phyloP scores from a whole-genome alignment of 306 rosid genomes.

The Lablab purpureus region DNA sequence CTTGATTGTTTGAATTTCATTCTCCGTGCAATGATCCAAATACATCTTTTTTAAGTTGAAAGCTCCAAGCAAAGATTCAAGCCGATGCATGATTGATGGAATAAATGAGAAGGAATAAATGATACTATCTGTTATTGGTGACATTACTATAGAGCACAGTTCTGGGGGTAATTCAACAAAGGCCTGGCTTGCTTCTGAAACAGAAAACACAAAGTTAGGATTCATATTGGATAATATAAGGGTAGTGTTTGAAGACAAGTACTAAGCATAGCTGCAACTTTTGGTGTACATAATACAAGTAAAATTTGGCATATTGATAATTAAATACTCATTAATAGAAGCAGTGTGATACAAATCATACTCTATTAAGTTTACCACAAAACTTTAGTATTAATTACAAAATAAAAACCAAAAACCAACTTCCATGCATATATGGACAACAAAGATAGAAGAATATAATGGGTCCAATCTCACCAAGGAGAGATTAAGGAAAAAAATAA shows the following conservation, averaged over 20 bases:
- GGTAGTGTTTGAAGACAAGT: slow-evolving; percentile 17
- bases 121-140: slow-evolving; percentile 62
- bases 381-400: neutral
- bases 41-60: slow-evolving; percentile 64
- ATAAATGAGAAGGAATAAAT: slow-evolving; percentile 70
- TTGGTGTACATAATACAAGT: neutral
- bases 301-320: slow-evolving; percentile 8
- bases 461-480: slow-evolving; percentile 11
- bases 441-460: neutral
- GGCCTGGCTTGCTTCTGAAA: slow-evolving; percentile 63
- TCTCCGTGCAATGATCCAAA: slow-evolving; percentile 65
- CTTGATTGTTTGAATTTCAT: slow-evolving; percentile 70
- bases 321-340: neutral
- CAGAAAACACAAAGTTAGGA: neutral
- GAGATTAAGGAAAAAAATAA: slow-evolving; percentile 20
- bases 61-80: slow-evolving; percentile 76
- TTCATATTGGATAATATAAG: slow-evolving; percentile 32
- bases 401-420: neutral
- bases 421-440: neutral
- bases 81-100: slow-evolving; percentile 83
- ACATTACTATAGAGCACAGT: slow-evolving; percentile 71
- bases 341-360: neutral
- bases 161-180: slow-evolving; percentile 87
- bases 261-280: neutral
- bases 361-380: neutral